Base-by-base conservation (phyloP, 805 yeast species). In the Kazachstania viticola region DNA sequence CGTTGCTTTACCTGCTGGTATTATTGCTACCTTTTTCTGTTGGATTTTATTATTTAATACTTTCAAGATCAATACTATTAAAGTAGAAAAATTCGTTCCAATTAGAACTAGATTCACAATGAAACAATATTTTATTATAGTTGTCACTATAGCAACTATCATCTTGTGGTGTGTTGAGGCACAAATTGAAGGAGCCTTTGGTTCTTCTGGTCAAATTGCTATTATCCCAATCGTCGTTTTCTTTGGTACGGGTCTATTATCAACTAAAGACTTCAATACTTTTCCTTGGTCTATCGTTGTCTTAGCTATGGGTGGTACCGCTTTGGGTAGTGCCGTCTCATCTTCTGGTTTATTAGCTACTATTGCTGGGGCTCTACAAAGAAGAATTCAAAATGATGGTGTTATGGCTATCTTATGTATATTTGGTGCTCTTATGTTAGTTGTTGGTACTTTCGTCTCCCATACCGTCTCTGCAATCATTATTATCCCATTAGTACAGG, bases 381-480 rank as follows among this genome's bases (percentile, higher is more conserved):
- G 56, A 13, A 62, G 68, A 41, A 79, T 88, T 15, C 73, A 67
- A 34, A 67, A 82, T 44, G 75, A 75, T 30, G 44, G 54, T 14
- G 56, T 81, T 14, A 79, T 76, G 53, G 81, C 82, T 6, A 77
- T 91, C 22, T 61, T 82, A 42, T 61, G 82, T 24, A 73, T 83
- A 8, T 88, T 91, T 52, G 96, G 97, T 21, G 58, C 81, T 17
- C 67, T 88, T 45, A 79, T 85, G 41, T 61, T 87, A 34, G 75
- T 79, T 7, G 76, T 85, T 54, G 97, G 97, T 14, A 87, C 97
- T 0, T 91, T 88, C 60, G 94, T 88, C 19, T 81, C 94, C 3
- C 98, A 88, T 54, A 88, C 97, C 0, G 97, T 88, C 29, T 95
- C 97, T 3, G 97, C 97, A 0, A 70, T 88, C 42, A 88, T 88